Base-by-base conservation (phyloP, 352 stramenopile genomes). In the Phytophthora tubulina region DNA sequence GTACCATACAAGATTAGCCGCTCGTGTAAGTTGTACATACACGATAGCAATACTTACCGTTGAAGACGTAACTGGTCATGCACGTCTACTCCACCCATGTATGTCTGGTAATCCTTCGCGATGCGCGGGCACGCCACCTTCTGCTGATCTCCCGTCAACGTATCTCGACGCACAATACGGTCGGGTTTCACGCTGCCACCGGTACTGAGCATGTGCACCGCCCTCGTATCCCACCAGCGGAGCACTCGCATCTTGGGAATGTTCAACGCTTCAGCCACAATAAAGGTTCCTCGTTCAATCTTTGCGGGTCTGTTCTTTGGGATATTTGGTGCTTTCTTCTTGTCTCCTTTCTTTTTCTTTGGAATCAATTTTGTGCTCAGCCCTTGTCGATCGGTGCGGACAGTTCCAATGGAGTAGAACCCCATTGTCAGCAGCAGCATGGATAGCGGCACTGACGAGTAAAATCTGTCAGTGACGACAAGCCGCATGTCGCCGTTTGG, bases 361-460 rank as follows among this genome's bases (percentile, higher is more conserved):
- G 31, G 54, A n/a, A 68, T 55, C 11, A 68, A 7, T 13, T 73
- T 53, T 3, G 39, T 61, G 17, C 65, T 61, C 15, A 72, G 44
- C 9, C 67, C 67, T 44, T 60, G 38, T 4, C 67, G 21, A 27
- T 64, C 55, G 0, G 67, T 70, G 5, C 50, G 32, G 6, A 74
- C 48, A 0, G 52, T 70, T 2, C 59, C 67, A 41, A 74, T 61
- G 4, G 35, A 57, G 27, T 74, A 74, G 14, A 65, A 64, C 0
- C 60, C 27, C 31, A 68, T 54, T 3, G 31, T 59, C 21, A 74
- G 11, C 2, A 74, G 41, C 60, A 70, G 58, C 35, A 74, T 49
- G 4, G 45, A 52, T 11, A 74, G 27, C 6, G 51, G 52, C 15
- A 70, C 30, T 0, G 51, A 60, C n/a, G 53, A 51, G 39, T 70